Percentiles rank a stretch among this genome's conserved stretches.
phyloP scores from a whole-genome alignment of 164 flowering plant genomes.

The Magnolia changhungtana region DNA sequence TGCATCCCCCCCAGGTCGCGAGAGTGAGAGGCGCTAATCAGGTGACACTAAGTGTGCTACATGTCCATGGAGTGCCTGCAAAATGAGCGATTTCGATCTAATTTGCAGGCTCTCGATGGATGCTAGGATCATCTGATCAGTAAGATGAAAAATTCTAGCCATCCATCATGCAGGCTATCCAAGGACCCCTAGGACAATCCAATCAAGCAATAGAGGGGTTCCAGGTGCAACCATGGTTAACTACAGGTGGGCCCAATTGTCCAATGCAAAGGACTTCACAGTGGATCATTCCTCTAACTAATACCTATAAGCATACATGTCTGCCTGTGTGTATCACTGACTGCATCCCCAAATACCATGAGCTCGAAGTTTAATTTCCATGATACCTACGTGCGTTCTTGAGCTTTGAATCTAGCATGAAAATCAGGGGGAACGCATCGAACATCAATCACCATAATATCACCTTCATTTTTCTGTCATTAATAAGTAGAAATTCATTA shows the following conservation, averaged over 20 bases:
- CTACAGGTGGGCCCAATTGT: neutral
- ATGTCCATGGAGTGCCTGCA: no score
- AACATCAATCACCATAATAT: conserved; percentile 74
- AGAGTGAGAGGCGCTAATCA: no score
- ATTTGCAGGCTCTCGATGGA: no score
- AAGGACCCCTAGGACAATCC: neutral
- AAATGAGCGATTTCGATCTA: no score
- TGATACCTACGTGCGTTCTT: conserved; percentile 89
- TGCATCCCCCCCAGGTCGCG: no score
- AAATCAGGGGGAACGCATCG: conserved; percentile 70
- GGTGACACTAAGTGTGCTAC: no score
- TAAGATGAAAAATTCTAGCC: no score
- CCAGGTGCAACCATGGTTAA: neutral
- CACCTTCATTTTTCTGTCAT: conserved; percentile 75
- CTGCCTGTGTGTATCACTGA: neutral
- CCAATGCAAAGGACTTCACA: neutral
- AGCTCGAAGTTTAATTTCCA: neutral
- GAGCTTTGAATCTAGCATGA: conserved; percentile 89
- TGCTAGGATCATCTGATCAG: no score
- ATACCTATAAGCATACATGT: no score
- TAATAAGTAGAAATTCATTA: conserved; percentile 10
- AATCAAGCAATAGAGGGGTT: neutral
- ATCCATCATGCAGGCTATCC: neutral
- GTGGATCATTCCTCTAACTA: neutral
- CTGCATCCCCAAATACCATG: neutral